A percentile compares a stretch with the other conserved stretches of the same genome.
Evolutionary conservation across 2,329 filamentous ascomycete genomes (phyloP).

Genomic region (Paracorniculantispora psalliotae): DNA sequence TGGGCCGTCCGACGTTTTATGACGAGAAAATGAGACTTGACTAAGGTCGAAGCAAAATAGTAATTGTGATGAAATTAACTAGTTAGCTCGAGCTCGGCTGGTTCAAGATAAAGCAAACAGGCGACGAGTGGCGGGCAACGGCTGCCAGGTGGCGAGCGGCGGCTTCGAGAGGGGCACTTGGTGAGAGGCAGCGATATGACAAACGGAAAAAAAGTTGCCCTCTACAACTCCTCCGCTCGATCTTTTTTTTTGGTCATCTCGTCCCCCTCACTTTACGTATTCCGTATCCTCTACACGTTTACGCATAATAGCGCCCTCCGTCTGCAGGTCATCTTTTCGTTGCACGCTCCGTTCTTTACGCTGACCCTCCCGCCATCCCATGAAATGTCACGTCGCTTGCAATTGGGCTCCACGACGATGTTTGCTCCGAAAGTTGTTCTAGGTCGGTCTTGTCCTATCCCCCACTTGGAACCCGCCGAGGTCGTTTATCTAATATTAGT

Average conservation of each 20-base stretch:
- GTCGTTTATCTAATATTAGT: neutral
- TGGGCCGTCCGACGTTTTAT: neutral
- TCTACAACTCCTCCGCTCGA: neutral
- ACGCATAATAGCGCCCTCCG: neutral
- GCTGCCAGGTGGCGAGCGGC: slow-evolving; percentile 7
- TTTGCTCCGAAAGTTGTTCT: neutral
- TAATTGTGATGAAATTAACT: neutral
- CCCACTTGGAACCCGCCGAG: slow-evolving; percentile 3
- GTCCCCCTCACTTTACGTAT: neutral
- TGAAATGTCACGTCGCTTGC: neutral
- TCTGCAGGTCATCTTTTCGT: neutral
- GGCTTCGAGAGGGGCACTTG: neutral
- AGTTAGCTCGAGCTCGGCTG: neutral
- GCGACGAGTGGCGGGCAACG: neutral
- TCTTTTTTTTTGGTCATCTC: neutral
- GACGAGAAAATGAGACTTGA: neutral
- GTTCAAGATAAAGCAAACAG: neutral
- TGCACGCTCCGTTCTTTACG: neutral
- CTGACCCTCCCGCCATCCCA: neutral
- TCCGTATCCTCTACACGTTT: neutral
- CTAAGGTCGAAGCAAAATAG: neutral
- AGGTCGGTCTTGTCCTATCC: neutral
- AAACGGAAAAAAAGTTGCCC: neutral
- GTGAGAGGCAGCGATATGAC: neutral
- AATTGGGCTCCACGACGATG: neutral